Percentiles rank a stretch among this genome's conserved stretches.
Conservation (phyloP, 805 yeast genomes). For the Metschnikowia drakensbergensis region DNA sequence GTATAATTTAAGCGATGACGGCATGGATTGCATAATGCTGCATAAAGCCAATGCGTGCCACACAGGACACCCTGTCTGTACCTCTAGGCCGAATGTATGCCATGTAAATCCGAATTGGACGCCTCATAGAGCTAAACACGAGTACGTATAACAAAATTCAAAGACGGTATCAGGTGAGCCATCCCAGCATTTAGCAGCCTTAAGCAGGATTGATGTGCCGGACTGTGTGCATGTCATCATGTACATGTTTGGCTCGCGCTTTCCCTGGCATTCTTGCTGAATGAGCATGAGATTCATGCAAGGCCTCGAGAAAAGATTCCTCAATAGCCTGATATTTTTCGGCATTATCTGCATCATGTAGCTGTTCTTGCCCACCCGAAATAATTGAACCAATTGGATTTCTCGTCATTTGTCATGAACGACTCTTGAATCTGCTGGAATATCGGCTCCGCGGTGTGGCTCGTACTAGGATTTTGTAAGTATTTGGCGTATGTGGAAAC, state of each 20-base stretch:
- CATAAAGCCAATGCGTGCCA: neutral
- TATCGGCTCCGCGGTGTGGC: constrained; percentile 3
- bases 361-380: constrained; percentile 13
- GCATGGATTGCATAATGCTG: neutral
- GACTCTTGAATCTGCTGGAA: constrained; percentile 11
- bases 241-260: neutral
- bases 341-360: neutral
- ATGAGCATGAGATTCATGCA: neutral
- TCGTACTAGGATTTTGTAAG: neutral
- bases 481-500: constrained; percentile 3
- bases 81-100: neutral
- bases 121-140: neutral
- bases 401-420: constrained; percentile 8
- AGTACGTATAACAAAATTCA: no score
- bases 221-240: no score
- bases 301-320: neutral
- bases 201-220: no score
- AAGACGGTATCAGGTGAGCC: no score
- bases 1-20: neutral
- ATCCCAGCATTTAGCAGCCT: no score
- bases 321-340: neutral
- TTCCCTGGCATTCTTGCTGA: neutral
- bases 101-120: neutral
- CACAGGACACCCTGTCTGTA: neutral
- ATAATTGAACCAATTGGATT: constrained; percentile 11